These are phyloP conservation scores for Inga leiocalycina DNA, from an alignment of 306 rosid genomes.

Conservation along the genomic window DNA sequence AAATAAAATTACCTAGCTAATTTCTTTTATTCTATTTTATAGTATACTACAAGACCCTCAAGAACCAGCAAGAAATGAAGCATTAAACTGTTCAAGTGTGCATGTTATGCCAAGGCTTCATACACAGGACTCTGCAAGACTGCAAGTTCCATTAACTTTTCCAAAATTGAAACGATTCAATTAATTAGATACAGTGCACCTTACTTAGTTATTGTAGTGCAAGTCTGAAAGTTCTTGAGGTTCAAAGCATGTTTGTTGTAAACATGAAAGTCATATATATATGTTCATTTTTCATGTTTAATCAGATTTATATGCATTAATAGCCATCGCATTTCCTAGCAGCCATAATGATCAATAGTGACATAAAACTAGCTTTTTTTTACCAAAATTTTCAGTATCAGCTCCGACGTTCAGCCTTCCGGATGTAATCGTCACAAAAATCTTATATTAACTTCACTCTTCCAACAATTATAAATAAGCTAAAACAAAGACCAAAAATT, in stretches of 20 bases:
- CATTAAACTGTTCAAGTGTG: background rate
- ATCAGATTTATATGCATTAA: background rate
- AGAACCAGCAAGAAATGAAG: background rate
- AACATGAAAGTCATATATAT: background rate
- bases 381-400: background rate
- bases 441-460: background rate
- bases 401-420: background rate
- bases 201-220: background rate
- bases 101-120: background rate
- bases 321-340: background rate
- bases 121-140: background rate
- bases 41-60: background rate
- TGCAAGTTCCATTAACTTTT: background rate
- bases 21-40: background rate
- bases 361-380: background rate
- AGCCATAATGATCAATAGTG: background rate
- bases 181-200: background rate
- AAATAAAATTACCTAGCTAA: background rate
- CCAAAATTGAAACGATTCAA: background rate
- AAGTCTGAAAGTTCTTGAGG: background rate
- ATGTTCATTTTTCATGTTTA: background rate
- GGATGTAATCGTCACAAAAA: background rate
- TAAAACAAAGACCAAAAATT: background rate
- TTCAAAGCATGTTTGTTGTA: background rate
- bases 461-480: background rate